Evolutionary conservation across 2,329 filamentous ascomycete species (phyloP), one percentile per base, ranked within the genome.

Genomic region (Cryphonectria nitschkei): DNA sequence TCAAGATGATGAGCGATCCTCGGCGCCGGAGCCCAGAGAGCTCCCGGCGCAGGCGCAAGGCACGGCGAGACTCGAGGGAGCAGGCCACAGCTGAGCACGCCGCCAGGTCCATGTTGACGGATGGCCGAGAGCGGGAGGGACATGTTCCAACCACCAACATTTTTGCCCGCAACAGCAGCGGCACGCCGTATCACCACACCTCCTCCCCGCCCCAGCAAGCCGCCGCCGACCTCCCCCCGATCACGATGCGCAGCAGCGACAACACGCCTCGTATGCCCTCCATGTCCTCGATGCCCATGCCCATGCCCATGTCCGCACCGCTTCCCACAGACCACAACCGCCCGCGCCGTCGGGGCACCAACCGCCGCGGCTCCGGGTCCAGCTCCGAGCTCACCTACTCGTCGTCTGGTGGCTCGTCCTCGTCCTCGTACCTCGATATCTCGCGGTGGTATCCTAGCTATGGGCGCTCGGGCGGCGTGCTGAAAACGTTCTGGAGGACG

Each of bases 401-500:
- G 52, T 86, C 86, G 58, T 70, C 43, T 62, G 7, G 43, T 50
- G 61, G 58, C 58, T 68, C 67, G 41, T 87, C 86, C 54, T 68
- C 65, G 22, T 86, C 85, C 22, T 91, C 89, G 1, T 84, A 90
- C 69, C 80, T 93, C 68, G 90, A 93, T 76, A 90, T 93, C 67
- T 92, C 91, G 65, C 85, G 85, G 54, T 82, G 84, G 63, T 84
- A 84, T 67, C 83, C 83, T 26, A 78, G 81, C 71, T 81, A 80
- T 56, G 83, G 82, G 8, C 81, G 84, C 68, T 81, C 83, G 56
- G 84, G 86, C 72, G 87, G 89, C 54, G 84, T 89, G 68, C 81
- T 94, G 60, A 81, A 82, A 69, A 85, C 88, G 22, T 92, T 93
- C 76, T 92, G 92, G 78, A 87, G 84, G 5, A 83, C 88, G 7